A percentile compares a stretch with the other conserved stretches of the same genome.
Evolutionary conservation across 2,329 filamentous ascomycete genomes (phyloP).

Genomic region (Arthroderma sp.): DNA sequence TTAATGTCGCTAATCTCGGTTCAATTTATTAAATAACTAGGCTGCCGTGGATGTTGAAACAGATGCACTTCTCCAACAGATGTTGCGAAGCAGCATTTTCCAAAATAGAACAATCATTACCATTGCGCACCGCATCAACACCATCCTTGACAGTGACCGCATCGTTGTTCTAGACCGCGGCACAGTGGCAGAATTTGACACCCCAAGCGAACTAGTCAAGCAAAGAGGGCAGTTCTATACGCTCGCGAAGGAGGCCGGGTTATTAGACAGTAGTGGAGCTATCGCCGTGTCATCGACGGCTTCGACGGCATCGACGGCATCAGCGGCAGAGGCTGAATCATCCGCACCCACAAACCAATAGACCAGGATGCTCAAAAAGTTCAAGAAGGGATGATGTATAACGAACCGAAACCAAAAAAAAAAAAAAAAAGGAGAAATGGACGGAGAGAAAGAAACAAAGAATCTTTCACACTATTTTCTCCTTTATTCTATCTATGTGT

Average conservation of each 20-base stretch:
- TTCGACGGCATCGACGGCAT: not conserved
- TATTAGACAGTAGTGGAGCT: constrained; percentile 41
- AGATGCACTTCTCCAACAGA: constrained; percentile 51
- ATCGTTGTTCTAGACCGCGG: constrained; percentile 90
- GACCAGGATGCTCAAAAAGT: not conserved
- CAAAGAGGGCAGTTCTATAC: constrained; percentile 72
- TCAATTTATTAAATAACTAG: constrained; percentile 19
- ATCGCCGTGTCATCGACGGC: constrained; percentile 5
- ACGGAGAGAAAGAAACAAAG: not conserved
- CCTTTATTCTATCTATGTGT: too few relatives aligned
- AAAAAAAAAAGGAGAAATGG: not conserved
- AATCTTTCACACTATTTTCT: not conserved
- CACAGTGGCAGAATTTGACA: constrained; percentile 83
- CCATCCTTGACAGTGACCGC: constrained; percentile 75
- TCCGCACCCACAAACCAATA: not conserved
- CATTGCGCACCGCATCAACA: constrained; percentile 96
- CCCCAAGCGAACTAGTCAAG: constrained; percentile 62
- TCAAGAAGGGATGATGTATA: not conserved
- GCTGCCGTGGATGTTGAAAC: constrained; percentile 59
- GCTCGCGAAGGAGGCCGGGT: constrained; percentile 78
- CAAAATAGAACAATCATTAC: constrained; percentile 92
- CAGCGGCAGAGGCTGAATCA: not conserved
- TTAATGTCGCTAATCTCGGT: not conserved
- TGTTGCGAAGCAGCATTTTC: constrained; percentile 55
- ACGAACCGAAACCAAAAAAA: not conserved